phyloP scores from a whole-genome alignment of 2,329 filamentous ascomycete species.

The Zymoseptoria pseudotritici region DNA sequence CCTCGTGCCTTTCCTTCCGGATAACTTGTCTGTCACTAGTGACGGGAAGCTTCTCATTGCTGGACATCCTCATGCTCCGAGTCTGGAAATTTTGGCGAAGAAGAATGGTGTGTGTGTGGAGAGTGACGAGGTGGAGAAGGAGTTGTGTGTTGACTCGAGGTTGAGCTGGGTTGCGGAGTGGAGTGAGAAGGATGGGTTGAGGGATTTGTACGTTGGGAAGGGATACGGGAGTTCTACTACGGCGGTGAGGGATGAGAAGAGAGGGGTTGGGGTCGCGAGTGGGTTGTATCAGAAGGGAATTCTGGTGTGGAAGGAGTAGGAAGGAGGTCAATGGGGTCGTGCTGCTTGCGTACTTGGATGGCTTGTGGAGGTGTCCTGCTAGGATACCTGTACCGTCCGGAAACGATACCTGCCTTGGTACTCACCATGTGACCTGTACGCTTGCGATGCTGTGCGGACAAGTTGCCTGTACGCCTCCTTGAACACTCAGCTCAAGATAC shows the following conservation, averaged over 20 bases:
- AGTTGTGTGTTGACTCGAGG: constrained; percentile 23
- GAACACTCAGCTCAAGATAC: too few species aligned
- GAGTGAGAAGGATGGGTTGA: constrained; percentile 29
- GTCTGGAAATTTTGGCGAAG: constrained; percentile 20
- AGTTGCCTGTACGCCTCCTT: background rate
- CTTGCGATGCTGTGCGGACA: background rate
- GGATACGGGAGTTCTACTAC: constrained; percentile 33
- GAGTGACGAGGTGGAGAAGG: constrained; percentile 19
- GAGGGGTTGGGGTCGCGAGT: constrained; percentile 30
- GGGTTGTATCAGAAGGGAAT: constrained; percentile 38
- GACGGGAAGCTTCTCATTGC: constrained; percentile 34
- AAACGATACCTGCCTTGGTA: background rate
- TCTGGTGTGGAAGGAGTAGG: constrained; percentile 28
- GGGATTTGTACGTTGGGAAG: constrained; percentile 31
- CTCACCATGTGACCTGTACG: too few species aligned
- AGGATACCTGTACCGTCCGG: too few species aligned
- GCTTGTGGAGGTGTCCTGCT: too few species aligned
- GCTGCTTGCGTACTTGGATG: background rate
- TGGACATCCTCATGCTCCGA: constrained; percentile 34
- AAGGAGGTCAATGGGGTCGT: background rate
- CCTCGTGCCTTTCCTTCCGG: constrained; percentile 27
- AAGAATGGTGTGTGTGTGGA: constrained; percentile 14
- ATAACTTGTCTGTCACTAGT: constrained; percentile 35
- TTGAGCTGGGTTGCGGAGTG: constrained; percentile 33
- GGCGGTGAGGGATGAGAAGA: constrained; percentile 32